phyloP scores from a whole-genome alignment of 495 filamentous ascomycete genomes.

The Lasiosphaeriaceae sp. region DNA sequence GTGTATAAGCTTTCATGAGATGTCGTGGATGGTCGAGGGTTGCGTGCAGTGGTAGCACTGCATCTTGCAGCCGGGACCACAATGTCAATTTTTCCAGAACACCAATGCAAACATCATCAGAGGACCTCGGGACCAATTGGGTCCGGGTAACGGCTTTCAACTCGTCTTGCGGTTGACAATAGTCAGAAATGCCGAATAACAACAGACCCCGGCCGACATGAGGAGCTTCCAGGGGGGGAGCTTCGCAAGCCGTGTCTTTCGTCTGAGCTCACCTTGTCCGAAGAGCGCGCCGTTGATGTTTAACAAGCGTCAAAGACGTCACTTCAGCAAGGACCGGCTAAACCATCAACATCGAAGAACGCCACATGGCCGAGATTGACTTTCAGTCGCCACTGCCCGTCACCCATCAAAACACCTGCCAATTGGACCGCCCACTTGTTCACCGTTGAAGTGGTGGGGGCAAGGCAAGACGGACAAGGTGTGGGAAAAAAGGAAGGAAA shows the following conservation, averaged over 20 bases:
- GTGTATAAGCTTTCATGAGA: background rate
- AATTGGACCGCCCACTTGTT: too few relatives aligned
- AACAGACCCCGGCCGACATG: background rate
- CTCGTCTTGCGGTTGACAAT: background rate
- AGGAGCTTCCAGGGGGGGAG: too few relatives aligned
- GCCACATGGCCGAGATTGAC: constrained; percentile 1
- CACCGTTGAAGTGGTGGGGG: too few relatives aligned
- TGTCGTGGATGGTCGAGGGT: background rate
- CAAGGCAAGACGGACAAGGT: background rate
- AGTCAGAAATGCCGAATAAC: background rate
- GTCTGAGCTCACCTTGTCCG: too few relatives aligned
- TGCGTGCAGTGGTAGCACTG: constrained; percentile 1
- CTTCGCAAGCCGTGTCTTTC: too few relatives aligned
- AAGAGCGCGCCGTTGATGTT: too few relatives aligned
- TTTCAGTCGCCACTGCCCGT: constrained; percentile 2
- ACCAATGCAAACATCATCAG: constrained; percentile 8
- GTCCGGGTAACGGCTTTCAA: background rate
- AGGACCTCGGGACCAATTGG: constrained; percentile 7
- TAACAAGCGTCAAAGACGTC: background rate
- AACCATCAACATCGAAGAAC: background rate
- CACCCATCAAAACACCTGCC: too few relatives aligned
- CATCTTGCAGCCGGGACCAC: constrained; percentile 14
- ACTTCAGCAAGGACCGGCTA: background rate
- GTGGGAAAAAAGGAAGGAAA: background rate
- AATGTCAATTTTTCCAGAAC: constrained; percentile 9